These are phyloP conservation scores for Rubroshorea leprosula DNA, from an alignment of 345 rosid species.

Conservation along the genomic window DNA sequence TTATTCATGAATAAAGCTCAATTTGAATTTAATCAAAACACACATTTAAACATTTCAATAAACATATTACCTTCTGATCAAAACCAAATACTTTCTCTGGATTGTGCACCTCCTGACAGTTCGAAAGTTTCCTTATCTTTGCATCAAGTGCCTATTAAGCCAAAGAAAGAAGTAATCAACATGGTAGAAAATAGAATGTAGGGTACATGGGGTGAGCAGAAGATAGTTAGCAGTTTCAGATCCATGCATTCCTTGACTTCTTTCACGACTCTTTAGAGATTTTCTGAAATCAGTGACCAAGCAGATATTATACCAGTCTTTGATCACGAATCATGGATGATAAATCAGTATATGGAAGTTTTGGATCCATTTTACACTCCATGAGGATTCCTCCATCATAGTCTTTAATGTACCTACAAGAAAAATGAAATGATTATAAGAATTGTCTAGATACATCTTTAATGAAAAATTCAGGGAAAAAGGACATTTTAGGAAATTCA, in stretches of 20 bases:
- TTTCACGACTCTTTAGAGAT: background rate
- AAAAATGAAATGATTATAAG: conserved; percentile 1
- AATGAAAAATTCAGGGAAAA: background rate
- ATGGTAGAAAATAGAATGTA: no score
- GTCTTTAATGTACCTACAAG: conserved; percentile 80
- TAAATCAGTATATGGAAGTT: conserved; percentile 90
- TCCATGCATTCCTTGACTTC: no score
- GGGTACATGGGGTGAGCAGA: no score
- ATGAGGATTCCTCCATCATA: conserved; percentile 98
- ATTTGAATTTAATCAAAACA: background rate
- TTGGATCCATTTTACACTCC: conserved; percentile 98
- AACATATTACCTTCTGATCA: conserved; percentile 62
- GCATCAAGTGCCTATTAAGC: conserved; percentile 81
- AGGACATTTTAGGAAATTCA: background rate
- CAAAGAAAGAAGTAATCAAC: conserved; percentile 15
- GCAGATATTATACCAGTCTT: conserved; percentile 51
- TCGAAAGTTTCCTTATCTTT: conserved; percentile 89
- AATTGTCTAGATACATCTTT: background rate
- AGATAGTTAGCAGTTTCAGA: no score
- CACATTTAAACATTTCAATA: background rate
- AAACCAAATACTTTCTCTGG: conserved; percentile 65
- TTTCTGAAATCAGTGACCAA: background rate
- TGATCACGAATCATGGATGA: conserved; percentile 91
- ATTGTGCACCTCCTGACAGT: conserved; percentile 81
- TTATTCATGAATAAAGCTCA: background rate